Evolutionary conservation across 345 rosid species (phyloP).

Genomic region (Eucalyptus cloeziana): DNA sequence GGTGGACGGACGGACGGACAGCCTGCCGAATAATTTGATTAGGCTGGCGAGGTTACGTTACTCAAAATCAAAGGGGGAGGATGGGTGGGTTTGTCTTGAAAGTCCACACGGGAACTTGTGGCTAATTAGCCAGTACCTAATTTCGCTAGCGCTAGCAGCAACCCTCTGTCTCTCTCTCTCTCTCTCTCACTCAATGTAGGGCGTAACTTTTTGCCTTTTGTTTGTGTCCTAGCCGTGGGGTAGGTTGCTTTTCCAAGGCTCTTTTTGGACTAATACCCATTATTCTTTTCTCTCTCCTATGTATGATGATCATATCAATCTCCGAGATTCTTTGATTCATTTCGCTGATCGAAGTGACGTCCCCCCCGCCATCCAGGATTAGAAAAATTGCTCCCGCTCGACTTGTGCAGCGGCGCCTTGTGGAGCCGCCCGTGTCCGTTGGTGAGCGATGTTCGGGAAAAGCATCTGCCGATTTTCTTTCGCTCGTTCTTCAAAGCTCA

Average conservation of each 20-base stretch:
- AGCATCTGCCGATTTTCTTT: background rate
- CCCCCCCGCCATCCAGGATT: background rate
- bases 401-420: background rate
- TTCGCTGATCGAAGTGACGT: background rate
- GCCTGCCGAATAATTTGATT: background rate
- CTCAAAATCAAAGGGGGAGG: background rate
- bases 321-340: background rate
- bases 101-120: background rate
- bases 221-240: background rate
- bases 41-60: background rate
- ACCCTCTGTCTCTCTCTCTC: background rate
- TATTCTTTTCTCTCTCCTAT: background rate
- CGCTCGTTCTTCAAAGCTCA: background rate
- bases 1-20: background rate
- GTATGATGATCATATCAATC: background rate
- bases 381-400: background rate
- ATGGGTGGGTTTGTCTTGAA: background rate
- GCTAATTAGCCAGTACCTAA: background rate
- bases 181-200: background rate
- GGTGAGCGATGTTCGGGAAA: background rate
- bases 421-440: background rate
- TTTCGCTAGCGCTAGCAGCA: background rate
- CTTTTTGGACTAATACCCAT: background rate
- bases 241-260: background rate
- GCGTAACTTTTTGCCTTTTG: background rate